phyloP scores from a whole-genome alignment of 768 basidiomycete genomes.

The Sporobolomyces pararoseus region DNA sequence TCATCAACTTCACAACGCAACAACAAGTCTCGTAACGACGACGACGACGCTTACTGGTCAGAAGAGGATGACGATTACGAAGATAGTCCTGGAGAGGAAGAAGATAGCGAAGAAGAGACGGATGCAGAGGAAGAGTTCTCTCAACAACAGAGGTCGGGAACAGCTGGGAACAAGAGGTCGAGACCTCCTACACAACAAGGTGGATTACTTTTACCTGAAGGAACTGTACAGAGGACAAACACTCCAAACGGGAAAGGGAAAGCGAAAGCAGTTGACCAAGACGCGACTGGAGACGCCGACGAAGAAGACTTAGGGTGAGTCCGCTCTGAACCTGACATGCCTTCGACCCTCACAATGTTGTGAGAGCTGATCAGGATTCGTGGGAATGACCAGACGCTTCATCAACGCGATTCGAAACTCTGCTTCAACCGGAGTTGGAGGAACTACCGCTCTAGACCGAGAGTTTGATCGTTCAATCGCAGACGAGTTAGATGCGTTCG shows the following conservation, averaged over 20 bases:
- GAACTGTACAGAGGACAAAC: not conserved
- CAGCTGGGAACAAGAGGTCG: not conserved
- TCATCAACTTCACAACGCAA: not conserved
- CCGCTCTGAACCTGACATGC: not conserved
- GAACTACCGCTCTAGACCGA: conserved; percentile 56
- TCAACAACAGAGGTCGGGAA: not conserved
- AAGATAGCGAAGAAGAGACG: conserved; percentile 27
- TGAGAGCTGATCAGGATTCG: too few species aligned
- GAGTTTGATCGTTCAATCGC: conserved; percentile 71
- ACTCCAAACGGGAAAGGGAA: conserved; percentile 11
- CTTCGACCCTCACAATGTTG: too few species aligned
- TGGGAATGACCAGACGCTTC: conserved; percentile 42
- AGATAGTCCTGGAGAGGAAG: not conserved
- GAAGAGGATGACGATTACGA: not conserved
- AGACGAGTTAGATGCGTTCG: conserved; percentile 67
- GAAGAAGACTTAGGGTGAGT: conserved; percentile 38
- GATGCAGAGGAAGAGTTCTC: conserved; percentile 35
- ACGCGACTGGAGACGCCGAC: conserved; percentile 6
- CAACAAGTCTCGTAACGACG: not conserved
- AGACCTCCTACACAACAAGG: not conserved
- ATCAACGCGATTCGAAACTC: conserved; percentile 43
- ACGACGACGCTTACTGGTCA: conserved; percentile 2
- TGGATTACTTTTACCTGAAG: not conserved
- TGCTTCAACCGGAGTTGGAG: conserved; percentile 47
- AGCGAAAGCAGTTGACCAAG: conserved; percentile 17